Evolutionary conservation across 1,284 basidiomycete species (phyloP).

Genomic region (Heliocybe sulcata): DNA sequence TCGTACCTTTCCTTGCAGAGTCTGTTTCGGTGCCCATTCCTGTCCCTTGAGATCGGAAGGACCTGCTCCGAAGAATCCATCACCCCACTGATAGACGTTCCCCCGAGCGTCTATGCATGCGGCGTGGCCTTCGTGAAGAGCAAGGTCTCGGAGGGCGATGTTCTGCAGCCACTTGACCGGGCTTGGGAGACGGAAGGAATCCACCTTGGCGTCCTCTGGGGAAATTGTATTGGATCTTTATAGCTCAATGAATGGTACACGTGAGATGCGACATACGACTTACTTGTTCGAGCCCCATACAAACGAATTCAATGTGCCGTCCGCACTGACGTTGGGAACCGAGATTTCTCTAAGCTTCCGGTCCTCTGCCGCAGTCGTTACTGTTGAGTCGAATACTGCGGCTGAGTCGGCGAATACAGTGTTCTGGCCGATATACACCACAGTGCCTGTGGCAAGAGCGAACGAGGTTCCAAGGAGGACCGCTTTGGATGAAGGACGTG

Average conservation of each 20-base stretch:
- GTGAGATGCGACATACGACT: constrained; percentile 8
- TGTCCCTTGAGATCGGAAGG: constrained; percentile 16
- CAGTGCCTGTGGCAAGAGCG: neutral
- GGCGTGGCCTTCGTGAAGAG: constrained; percentile 67
- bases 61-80: constrained; percentile 41
- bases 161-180: constrained; percentile 49
- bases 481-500: neutral
- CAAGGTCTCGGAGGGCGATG: constrained; percentile 71
- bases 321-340: constrained; percentile 6
- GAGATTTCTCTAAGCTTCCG: neutral
- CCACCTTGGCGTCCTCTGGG: constrained; percentile 25
- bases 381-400: neutral
- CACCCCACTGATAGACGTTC: constrained; percentile 88
- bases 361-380: neutral
- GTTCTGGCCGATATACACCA: neutral
- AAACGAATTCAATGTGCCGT: constrained; percentile 30
- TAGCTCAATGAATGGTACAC: constrained; percentile 2
- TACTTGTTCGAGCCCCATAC: constrained; percentile 58
- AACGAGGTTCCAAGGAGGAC: neutral
- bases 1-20: constrained; percentile 67
- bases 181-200: constrained; percentile 39
- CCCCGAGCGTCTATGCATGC: constrained; percentile 84
- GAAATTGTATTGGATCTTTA: constrained; percentile 38
- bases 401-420: neutral
- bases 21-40: constrained; percentile 31